Conservation (phyloP, 345 rosid species). For the Camelina neglecta region DNA sequence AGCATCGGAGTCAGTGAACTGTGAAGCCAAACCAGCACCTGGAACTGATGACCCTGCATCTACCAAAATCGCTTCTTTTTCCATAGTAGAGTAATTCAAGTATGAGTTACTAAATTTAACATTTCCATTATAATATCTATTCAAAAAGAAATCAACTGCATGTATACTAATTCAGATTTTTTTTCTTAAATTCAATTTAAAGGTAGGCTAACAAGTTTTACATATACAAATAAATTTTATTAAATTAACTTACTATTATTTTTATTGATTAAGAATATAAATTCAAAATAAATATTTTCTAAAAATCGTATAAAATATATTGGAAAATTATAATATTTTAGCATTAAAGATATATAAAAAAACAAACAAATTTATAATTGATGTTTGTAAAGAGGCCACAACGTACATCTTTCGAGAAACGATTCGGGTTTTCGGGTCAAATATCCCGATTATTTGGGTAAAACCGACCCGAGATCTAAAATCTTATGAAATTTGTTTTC, state of each 20-base stretch:
- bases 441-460: background rate
- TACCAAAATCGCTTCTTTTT: too few relatives aligned
- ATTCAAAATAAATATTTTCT: too few relatives aligned
- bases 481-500: background rate
- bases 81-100: background rate
- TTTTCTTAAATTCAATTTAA: background rate
- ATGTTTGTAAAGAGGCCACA: too few relatives aligned
- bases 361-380: background rate
- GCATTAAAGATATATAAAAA: too few relatives aligned
- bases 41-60: too few relatives aligned
- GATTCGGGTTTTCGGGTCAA: constrained; percentile 21
- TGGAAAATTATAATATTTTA: too few relatives aligned
- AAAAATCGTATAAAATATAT: too few relatives aligned
- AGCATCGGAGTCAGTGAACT: too few relatives aligned
- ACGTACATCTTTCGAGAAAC: too few relatives aligned
- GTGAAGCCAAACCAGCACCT: too few relatives aligned
- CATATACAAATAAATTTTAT: background rate
- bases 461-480: constrained; percentile 43
- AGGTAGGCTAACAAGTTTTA: background rate
- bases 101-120: background rate
- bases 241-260: too few relatives aligned
- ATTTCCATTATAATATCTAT: background rate
- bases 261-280: too few relatives aligned
- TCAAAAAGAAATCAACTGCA: background rate
- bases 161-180: background rate